Evolutionary conservation across 768 basidiomycete species (phyloP).

Genomic region (Exidia glandulosa): DNA sequence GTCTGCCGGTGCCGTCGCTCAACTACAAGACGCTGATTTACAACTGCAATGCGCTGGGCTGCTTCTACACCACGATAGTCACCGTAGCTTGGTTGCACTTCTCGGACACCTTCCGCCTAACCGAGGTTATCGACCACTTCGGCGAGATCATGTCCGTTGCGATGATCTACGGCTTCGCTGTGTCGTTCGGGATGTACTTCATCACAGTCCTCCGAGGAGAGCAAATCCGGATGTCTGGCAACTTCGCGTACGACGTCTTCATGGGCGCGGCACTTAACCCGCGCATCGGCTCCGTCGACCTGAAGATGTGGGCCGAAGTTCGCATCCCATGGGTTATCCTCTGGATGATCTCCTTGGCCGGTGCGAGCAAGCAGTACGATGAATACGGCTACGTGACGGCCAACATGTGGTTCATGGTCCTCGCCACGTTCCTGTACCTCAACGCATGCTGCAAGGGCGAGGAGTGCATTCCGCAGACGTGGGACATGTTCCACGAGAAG

Average conservation of each 20-base stretch:
- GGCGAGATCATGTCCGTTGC: constrained; percentile 92
- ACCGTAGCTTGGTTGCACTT: constrained; percentile 68
- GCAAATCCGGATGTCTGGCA: constrained; percentile 89
- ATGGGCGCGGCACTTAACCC: constrained; percentile 96
- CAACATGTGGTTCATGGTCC: constrained; percentile 95
- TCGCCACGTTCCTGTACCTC: constrained; percentile 92
- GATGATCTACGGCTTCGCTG: constrained; percentile 81
- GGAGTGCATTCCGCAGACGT: constrained; percentile 91
- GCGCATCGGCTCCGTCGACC: constrained; percentile 77
- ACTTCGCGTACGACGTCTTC: constrained; percentile 88
- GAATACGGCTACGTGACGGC: constrained; percentile 84
- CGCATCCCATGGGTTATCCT: constrained; percentile 95
- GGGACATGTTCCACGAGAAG: constrained; percentile 99
- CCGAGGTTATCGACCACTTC: constrained; percentile 91
- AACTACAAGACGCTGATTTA: constrained; percentile 88
- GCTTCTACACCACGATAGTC: constrained; percentile 71
- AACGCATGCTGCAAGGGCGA: constrained; percentile 95
- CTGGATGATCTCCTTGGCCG: constrained; percentile 86
- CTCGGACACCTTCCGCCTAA: constrained; percentile 77
- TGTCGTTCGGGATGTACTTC: constrained; percentile 74
- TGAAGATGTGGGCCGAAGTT: constrained; percentile 99
- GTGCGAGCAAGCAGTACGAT: constrained; percentile 93
- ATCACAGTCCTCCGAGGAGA: constrained; percentile 65
- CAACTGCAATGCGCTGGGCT: constrained; percentile 90
- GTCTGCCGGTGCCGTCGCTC: constrained; percentile 91